phyloP scores from a whole-genome alignment of 140 eudicot genomes.

The Flaveria floridana region DNA sequence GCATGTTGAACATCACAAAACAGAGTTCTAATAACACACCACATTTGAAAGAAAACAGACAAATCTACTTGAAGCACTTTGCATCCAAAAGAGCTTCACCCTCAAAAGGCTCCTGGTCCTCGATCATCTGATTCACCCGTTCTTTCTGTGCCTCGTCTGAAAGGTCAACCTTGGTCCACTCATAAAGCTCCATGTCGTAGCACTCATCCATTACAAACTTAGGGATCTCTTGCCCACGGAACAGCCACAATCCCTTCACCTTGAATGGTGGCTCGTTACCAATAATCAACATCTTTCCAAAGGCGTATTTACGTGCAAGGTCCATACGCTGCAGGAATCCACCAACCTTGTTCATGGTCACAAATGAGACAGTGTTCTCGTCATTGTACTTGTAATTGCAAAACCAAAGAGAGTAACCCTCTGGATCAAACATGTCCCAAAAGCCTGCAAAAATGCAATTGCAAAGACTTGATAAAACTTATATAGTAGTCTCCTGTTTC shows the following conservation, averaged over 20 bases:
- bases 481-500: neutral
- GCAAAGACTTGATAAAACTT: neutral
- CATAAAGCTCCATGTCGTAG: slow-evolving; percentile 90
- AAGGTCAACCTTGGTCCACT: slow-evolving; percentile 87
- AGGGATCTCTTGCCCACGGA: slow-evolving; percentile 89
- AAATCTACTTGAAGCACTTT: slow-evolving; percentile 76
- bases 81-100: slow-evolving; percentile 92
- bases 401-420: slow-evolving; percentile 93
- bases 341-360: slow-evolving; percentile 87
- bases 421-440: slow-evolving; percentile 98
- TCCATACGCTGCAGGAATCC: slow-evolving; percentile 95
- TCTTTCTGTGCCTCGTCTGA: slow-evolving; percentile 86
- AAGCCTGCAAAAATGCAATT: slow-evolving; percentile 55
- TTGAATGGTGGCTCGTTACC: slow-evolving; percentile 78
- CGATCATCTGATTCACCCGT: slow-evolving; percentile 96
- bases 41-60: neutral
- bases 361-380: slow-evolving; percentile 84
- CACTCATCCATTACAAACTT: slow-evolving; percentile 83
- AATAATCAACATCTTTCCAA: slow-evolving; percentile 87
- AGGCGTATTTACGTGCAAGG: slow-evolving; percentile 84
- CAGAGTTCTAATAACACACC: neutral
- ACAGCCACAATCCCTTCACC: slow-evolving; percentile 96
- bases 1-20: neutral
- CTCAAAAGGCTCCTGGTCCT: slow-evolving; percentile 92
- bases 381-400: slow-evolving; percentile 91